Percentiles rank a stretch among this genome's conserved stretches.
Evolutionary conservation across 2,329 filamentous ascomycete species (phyloP).

Genomic region (Raffaelea deltoideospora): DNA sequence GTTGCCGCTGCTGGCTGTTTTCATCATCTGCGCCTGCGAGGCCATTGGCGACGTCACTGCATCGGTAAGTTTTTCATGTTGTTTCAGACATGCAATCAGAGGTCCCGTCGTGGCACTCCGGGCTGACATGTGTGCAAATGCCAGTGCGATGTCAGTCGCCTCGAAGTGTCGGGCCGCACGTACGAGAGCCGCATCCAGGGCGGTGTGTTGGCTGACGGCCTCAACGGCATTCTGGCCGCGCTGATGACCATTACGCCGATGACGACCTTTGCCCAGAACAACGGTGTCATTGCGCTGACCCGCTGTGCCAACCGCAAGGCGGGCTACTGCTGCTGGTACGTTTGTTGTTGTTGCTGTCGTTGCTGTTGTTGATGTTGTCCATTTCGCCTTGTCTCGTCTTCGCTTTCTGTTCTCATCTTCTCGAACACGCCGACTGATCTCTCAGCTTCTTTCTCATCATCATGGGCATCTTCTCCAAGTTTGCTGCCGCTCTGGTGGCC

Average conservation of each 20-base stretch:
- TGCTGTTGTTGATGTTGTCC: too few species aligned
- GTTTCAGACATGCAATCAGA: too few species aligned
- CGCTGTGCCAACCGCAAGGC: constrained; percentile 69
- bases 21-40: constrained; percentile 62
- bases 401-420: too few species aligned
- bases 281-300: constrained; percentile 70
- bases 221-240: constrained; percentile 60
- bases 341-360: too few species aligned
- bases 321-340: constrained; percentile 53
- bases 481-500: constrained; percentile 62
- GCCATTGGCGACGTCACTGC: constrained; percentile 70
- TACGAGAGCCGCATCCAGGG: constrained; percentile 71
- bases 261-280: constrained; percentile 71
- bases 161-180: constrained; percentile 55
- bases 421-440: too few species aligned
- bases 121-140: too few species aligned
- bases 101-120: too few species aligned
- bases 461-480: constrained; percentile 74
- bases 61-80: constrained; percentile 23
- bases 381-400: constrained; percentile 10
- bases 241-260: constrained; percentile 70
- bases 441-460: constrained; percentile 54
- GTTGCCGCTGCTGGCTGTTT: constrained; percentile 53
- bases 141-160: constrained; percentile 57
- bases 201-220: constrained; percentile 61